Base-by-base conservation (phyloP, 2,329 filamentous ascomycete species). In the Clonostachys solani region DNA sequence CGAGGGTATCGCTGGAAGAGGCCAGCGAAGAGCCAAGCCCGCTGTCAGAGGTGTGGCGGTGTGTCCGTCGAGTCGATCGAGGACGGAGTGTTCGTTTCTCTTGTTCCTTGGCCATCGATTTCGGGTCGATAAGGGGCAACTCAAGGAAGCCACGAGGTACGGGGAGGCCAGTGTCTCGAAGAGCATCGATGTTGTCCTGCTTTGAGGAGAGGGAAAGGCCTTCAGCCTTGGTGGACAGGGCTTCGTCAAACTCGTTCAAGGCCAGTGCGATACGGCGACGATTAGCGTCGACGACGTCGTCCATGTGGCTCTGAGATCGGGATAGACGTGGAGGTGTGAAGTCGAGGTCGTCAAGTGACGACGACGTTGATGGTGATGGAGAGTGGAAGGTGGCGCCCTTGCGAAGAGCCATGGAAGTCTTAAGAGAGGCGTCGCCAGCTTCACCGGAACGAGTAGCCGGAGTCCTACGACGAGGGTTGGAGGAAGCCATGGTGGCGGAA, bases 1-100 rank as follows among this genome's bases (percentile, higher is more conserved):
- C 63, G 49, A 55, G 59, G 43, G 70, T 72, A 34, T 72, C 76
- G 43, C 29, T 33, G 18, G 40, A 33, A 7, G 81, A 87, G 50
- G 75, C 80, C 59, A 96, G 77, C 40, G 91, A 96, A 40, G 89
- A 87, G 45, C 92, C 92, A 53, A 96, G 75, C 46, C 90, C 92
- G 64, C 91, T 95, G 71, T 96, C 92, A 15, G 89, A 94, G 49
- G 81, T 80, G 68, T 91, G 86, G 60, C 83, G 80, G 60, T 84
- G 78, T 40, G 74, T 75, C 50, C 72, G 70, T 60, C 82, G 77
- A 49, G 76, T 76, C 44, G 69, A 71, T 49, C 77, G 78, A 52
- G 77, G 75, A 49, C 77, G 80, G 52, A 78, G 64, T 38, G 77
- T 67, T 51, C 74, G 73, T 49, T 74, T 68, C 63, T 75, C 74